Evolutionary conservation across 2,329 filamentous ascomycete genomes (phyloP).

Genomic region (Monosporascus sp.): DNA sequence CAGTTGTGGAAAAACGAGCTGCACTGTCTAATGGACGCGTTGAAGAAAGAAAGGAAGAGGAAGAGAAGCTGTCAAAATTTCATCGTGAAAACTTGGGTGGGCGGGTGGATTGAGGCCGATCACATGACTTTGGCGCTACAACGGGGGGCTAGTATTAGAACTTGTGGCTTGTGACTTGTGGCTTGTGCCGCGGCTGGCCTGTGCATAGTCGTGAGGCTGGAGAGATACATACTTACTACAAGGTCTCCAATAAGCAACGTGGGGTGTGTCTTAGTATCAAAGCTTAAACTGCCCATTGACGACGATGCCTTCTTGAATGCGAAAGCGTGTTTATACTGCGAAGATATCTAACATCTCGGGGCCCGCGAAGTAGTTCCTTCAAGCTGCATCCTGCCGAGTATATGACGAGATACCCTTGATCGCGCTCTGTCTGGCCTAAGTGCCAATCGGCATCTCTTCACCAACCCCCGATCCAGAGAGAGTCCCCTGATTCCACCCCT

Average conservation of each 20-base stretch:
- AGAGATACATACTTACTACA: too few relatives aligned
- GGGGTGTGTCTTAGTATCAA: not conserved
- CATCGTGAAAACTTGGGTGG: slow-evolving; percentile 8
- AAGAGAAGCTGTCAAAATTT: slow-evolving; percentile 27
- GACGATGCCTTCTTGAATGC: not conserved
- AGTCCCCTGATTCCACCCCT: slow-evolving; percentile 18
- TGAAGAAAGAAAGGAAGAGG: slow-evolving; percentile 30
- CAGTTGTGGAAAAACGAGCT: slow-evolving; percentile 56
- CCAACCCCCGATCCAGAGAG: slow-evolving; percentile 12
- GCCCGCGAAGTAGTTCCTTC: not conserved
- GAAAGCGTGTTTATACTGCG: not conserved
- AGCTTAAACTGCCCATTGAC: not conserved
- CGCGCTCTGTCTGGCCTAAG: slow-evolving; percentile 21
- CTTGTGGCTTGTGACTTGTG: too few relatives aligned
- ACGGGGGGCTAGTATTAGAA: too few relatives aligned
- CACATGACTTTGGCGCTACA: slow-evolving; percentile 13
- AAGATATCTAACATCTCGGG: not conserved
- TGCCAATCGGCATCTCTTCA: slow-evolving; percentile 24
- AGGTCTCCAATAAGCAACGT: not conserved
- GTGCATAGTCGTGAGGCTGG: not conserved
- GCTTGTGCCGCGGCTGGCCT: not conserved
- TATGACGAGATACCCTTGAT: slow-evolving; percentile 5
- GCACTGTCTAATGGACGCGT: slow-evolving; percentile 86
- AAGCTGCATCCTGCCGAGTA: not conserved
- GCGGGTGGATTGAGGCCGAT: slow-evolving; percentile 8